phyloP scores from a whole-genome alignment of 306 rosid genomes.

The Cucurbita moschata region DNA sequence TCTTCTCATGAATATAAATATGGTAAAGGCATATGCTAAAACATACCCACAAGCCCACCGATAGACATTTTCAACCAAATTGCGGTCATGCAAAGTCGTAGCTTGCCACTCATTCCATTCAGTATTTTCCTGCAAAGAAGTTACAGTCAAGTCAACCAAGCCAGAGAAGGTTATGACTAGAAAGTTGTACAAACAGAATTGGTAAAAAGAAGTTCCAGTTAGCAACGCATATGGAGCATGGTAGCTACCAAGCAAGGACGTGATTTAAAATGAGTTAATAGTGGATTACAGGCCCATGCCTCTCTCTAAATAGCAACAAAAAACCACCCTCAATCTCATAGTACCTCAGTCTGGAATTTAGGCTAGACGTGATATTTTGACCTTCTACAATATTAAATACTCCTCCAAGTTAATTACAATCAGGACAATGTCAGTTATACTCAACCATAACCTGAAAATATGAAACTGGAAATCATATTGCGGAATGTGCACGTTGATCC shows the following conservation, averaged over 20 bases:
- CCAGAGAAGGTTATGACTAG: not conserved
- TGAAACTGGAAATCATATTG: not conserved
- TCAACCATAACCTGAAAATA: not conserved
- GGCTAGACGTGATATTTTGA: not conserved
- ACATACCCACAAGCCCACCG: constrained; percentile 97
- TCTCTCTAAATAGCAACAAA: not conserved
- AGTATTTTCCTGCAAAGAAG: constrained; percentile 44
- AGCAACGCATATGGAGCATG: too few relatives aligned
- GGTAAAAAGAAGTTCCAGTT: too few relatives aligned
- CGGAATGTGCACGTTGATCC: not conserved
- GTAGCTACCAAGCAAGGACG: not conserved
- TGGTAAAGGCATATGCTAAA: constrained; percentile 4
- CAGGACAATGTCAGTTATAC: not conserved
- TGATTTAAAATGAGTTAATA: not conserved
- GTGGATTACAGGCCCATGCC: not conserved
- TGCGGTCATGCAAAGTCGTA: constrained; percentile 73
- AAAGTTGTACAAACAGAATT: not conserved
- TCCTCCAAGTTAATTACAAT: not conserved
- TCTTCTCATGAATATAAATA: not conserved
- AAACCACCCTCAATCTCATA: constrained; percentile 5
- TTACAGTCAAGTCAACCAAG: constrained; percentile 4
- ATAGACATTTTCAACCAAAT: constrained; percentile 76
- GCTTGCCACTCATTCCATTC: constrained; percentile 93
- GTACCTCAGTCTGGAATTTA: not conserved
- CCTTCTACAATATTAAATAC: not conserved